Evolutionary conservation across 2,329 filamentous ascomycete species (phyloP).

Genomic region (Paracamarosporium sp.): DNA sequence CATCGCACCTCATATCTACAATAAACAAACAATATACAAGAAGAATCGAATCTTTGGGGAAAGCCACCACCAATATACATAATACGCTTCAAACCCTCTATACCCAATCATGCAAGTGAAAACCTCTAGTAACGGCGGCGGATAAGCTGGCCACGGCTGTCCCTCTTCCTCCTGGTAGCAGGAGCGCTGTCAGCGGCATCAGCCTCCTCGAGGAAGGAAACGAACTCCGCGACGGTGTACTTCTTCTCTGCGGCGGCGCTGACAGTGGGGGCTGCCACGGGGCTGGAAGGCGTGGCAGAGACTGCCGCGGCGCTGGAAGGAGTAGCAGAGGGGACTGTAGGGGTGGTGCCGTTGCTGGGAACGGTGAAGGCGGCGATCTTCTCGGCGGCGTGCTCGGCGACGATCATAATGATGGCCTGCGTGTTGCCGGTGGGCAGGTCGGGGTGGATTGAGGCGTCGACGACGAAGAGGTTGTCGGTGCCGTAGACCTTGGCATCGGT

Average conservation of each 20-base stretch:
- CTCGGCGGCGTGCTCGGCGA: conserved; percentile 33
- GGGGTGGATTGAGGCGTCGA: conserved; percentile 53
- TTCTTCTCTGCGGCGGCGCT: not conserved
- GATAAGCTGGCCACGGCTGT: not conserved
- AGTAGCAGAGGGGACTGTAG: not conserved
- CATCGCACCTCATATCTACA: conserved; percentile 11
- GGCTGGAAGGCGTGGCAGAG: not conserved
- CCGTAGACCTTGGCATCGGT: conserved; percentile 55
- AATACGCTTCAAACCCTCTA: not conserved
- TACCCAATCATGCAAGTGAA: not conserved
- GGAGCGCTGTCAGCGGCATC: not conserved
- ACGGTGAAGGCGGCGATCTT: conserved; percentile 31
- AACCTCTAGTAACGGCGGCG: not conserved
- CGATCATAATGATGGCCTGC: conserved; percentile 30
- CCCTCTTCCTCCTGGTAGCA: not conserved
- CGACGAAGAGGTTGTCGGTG: conserved; percentile 49
- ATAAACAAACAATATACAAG: conserved; percentile 17
- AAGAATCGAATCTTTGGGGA: conserved; percentile 15
- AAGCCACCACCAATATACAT: not conserved
- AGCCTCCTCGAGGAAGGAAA: conserved; percentile 2
- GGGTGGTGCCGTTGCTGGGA: not conserved
- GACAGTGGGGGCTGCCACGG: not conserved
- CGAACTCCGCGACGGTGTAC: conserved; percentile 1
- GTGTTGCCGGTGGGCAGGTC: conserved; percentile 42
- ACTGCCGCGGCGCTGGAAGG: not conserved